Evolutionary conservation across 2,329 filamentous ascomycete genomes (phyloP), one percentile per base, ranked within the genome.

Genomic region (Lecanosticta acicola): DNA sequence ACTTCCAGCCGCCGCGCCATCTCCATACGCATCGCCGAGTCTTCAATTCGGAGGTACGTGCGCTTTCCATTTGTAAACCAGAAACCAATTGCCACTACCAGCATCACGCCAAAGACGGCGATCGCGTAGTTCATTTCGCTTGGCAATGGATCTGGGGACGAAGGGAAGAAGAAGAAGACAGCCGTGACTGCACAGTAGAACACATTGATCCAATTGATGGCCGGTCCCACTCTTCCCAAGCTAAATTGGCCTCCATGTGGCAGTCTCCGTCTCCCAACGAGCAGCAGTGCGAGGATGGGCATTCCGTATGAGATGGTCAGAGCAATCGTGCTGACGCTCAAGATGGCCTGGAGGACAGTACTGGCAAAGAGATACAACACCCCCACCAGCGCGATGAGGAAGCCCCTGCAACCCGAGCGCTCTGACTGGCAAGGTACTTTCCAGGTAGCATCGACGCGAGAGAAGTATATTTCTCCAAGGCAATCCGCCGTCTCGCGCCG

Each of bases 71-170:
- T 68, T 32, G 74, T 41, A 32, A 77, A 61, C 75, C 75, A 79
- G 49, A 78, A 78, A 0, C 60, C 66, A 1, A 76, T 32, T 0
- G 74, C 66, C 5, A 78, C 65, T 2, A 76, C 63, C 41, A 78
- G 51, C 74, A 78, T 76, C 17, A 78, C 67, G 1, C 73, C 76
- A 53, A 79, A 78, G 1, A 78, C 75, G 1, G 71, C 76, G 53
- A 78, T 77, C 4, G 76, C 76, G 55, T 72, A 79, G 59, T 79
- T 79, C 76, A 78, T 78, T 48, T 78, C 73, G n/a, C 63, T 61
- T 0, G 65, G 58, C 0, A 67, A 50, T 0, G 76, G 75, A 46
- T 69, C 69, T 0, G 75, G 76, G 0, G 46, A 48, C 0, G 61
- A 60, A 0, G 75, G 75, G 53, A 78, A 78, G 57, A 78, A 74